A percentile compares a stretch with the other conserved stretches of the same genome.
Evolutionary conservation across 2,329 filamentous ascomycete species (phyloP).

Genomic region (Daldinia eschscholtzii): DNA sequence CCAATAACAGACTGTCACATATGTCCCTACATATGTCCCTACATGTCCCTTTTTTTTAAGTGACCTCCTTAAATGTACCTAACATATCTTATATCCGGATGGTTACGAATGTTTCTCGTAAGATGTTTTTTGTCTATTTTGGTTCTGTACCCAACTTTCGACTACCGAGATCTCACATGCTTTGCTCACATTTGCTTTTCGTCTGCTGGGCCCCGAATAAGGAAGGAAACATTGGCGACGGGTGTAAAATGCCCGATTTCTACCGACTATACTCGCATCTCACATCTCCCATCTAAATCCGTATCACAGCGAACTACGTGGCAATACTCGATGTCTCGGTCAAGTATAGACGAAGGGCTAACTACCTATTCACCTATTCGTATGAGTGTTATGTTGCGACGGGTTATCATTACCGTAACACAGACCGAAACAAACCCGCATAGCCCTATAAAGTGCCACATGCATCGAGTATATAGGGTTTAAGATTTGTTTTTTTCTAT

Average conservation of each 20-base stretch:
- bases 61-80: not conserved
- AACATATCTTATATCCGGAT: not conserved
- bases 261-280: constrained; percentile 32
- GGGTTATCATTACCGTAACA: constrained; percentile 12
- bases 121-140: not conserved
- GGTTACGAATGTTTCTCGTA: not conserved
- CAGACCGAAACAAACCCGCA: constrained; percentile 17
- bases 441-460: constrained; percentile 20
- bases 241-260: constrained; percentile 25
- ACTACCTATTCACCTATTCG: not conserved
- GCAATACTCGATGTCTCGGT: constrained; percentile 22
- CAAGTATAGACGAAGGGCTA: constrained; percentile 20
- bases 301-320: constrained; percentile 18
- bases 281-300: constrained; percentile 11
- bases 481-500: not conserved
- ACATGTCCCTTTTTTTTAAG: not conserved
- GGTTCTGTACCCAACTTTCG: constrained; percentile 1
- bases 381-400: constrained; percentile 11
- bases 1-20: constrained; percentile 12
- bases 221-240: constrained; percentile 19
- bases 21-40: not conserved
- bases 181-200: constrained; percentile 1
- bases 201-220: constrained; percentile 4
- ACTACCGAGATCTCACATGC: constrained; percentile 10
- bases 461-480: not conserved